Conservation (phyloP, 179 eudicot species). For the Corrigiola litoralis region DNA sequence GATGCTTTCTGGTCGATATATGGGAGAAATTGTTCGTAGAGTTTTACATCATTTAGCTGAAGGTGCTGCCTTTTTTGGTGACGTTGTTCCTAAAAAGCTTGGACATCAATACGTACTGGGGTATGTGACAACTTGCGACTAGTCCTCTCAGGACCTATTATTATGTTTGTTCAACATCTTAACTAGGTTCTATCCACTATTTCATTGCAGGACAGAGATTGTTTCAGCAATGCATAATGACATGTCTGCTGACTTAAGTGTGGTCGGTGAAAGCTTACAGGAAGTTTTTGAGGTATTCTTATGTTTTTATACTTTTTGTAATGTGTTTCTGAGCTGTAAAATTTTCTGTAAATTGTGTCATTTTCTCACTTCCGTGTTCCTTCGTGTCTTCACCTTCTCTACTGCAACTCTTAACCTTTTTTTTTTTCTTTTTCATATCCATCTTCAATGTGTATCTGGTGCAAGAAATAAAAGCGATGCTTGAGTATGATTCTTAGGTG, state of each 20-base stretch:
- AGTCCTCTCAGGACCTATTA: background rate
- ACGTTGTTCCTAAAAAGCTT: conserved; percentile 40
- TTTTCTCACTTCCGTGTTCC: background rate
- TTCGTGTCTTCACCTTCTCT: background rate
- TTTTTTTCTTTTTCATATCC: background rate
- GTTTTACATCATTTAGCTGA: conserved; percentile 52
- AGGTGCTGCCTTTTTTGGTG: conserved; percentile 63
- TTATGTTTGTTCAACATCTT: background rate
- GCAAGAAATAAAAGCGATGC: too few species aligned
- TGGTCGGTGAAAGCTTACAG: conserved; percentile 36
- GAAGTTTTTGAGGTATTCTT: conserved; percentile 41
- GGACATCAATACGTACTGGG: conserved; percentile 41
- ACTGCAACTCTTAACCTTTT: background rate
- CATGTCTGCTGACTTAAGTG: conserved; percentile 38
- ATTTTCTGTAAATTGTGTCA: background rate
- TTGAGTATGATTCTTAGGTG: background rate
- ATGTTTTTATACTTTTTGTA: conserved; percentile 17
- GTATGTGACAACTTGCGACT: conserved; percentile 23
- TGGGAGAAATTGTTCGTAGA: conserved; percentile 85
- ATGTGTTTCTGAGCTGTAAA: background rate
- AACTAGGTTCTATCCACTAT: background rate
- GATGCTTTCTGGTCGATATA: conserved; percentile 88
- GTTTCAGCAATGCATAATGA: conserved; percentile 65
- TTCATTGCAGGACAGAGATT: conserved; percentile 42
- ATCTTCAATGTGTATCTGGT: background rate